Evolutionary conservation across 805 yeast genomes (phyloP).

Genomic region (Starmerella potacharoeniae): DNA sequence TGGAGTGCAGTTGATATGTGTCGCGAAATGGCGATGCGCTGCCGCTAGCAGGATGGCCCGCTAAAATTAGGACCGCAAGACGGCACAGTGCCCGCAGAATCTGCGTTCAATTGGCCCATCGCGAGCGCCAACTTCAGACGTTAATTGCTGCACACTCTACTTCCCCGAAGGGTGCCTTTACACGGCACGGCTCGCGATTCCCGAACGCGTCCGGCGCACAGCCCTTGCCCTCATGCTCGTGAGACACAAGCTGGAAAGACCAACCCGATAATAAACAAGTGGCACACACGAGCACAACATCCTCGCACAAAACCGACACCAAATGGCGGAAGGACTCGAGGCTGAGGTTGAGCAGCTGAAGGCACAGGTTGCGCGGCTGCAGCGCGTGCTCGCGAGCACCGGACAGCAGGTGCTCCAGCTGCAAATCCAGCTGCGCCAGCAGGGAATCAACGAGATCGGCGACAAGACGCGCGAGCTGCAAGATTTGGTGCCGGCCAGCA

Average conservation of each 20-base stretch:
- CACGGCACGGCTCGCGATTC: no score
- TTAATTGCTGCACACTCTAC: no score
- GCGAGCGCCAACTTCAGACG: no score
- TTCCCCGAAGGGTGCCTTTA: no score
- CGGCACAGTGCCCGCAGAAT: no score
- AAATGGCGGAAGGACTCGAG: conserved; percentile 9
- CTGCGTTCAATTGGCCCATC: no score
- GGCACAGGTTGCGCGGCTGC: conserved; percentile 51
- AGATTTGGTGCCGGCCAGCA: conserved; percentile 17
- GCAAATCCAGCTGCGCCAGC: conserved; percentile 47
- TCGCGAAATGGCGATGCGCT: no score
- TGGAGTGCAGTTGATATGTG: no score
- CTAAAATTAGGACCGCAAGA: no score
- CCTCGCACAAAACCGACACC: neutral
- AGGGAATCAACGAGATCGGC: conserved; percentile 21
- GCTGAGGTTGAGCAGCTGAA: conserved; percentile 27
- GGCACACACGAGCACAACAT: neutral
- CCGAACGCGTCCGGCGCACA: no score
- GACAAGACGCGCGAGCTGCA: conserved; percentile 21
- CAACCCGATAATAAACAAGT: neutral
- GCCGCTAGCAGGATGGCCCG: no score
- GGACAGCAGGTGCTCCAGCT: conserved; percentile 67
- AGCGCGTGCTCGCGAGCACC: conserved; percentile 54
- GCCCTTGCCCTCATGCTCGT: neutral
- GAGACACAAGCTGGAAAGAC: neutral